Base-by-base conservation (phyloP, 441 rosid species). In the Rhodomyrtus psidioides region DNA sequence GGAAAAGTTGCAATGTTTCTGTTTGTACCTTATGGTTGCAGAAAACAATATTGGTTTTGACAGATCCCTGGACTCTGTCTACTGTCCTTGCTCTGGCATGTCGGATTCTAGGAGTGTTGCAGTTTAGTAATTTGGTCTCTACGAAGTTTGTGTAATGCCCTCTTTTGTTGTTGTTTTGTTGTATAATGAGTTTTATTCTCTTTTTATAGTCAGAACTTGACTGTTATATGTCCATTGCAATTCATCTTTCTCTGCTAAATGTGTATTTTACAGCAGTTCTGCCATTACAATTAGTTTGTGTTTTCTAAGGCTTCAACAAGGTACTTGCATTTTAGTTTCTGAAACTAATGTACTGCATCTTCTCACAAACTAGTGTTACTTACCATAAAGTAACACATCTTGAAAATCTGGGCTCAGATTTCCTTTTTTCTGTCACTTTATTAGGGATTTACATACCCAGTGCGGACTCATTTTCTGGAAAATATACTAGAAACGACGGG, bases 401-500 rank as follows among this genome's bases (percentile, higher is more conserved):
- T 82, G 55, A 51, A 82, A 55, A 82, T 82, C 58, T 82, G 83
- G 49, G 55, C 55, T 82, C 58, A 82, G 7, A 14, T 55, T 82
- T 82, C n/a, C 57, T 28, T 49, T 82, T 17, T 53, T 27, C 56
- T 49, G n/a, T 82, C 54, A 75, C 86, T 75, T 42, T 53, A 46
- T 55, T 88, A 95, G 98, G 98, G 98, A 82, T 95, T 95, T 88
- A 94, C 98, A 19, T 93, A 91, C 91, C 95, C 98, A 1, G 96
- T 96, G 82, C 89, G 70, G 86, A 91, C 95, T 86, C 91, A 90
- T 92, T 96, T 93, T 91, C 91, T 95, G 91, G 98, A 96, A 89
- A 85, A 95, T 89, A 89, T 96, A 88, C 91, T 96, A 89, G 99
- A 95, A 90, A 89, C 89, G 89, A 94, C 93, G 2, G 88, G 95